These are phyloP conservation scores for Paracamarosporium sp. DNA, from an alignment of 2,329 filamentous ascomycete genomes.

Conservation along the genomic window DNA sequence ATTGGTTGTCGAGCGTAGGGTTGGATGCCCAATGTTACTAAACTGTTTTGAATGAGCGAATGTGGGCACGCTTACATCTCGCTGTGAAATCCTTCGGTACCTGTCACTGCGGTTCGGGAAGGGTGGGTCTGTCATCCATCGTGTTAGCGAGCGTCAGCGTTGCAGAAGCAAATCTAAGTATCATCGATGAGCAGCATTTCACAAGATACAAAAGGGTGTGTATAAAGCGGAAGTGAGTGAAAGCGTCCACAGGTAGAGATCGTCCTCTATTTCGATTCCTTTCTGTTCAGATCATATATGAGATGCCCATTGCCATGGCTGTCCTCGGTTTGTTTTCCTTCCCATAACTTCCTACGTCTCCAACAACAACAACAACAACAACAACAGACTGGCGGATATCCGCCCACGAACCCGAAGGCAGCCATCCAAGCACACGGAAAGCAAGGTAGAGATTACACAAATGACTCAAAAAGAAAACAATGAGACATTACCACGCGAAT, in stretches of 20 bases:
- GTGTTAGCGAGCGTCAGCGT: not conserved
- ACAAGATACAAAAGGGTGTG: no score
- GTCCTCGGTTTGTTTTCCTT: not conserved
- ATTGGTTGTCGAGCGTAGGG: not conserved
- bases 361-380: not conserved
- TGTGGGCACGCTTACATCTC: not conserved
- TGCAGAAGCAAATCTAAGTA: not conserved
- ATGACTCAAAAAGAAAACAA: not conserved
- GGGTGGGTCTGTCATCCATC: not conserved
- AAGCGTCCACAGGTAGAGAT: not conserved
- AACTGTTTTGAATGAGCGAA: no score
- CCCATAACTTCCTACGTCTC: not conserved
- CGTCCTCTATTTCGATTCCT: not conserved
- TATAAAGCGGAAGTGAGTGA: not conserved
- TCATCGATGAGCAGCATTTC: no score
- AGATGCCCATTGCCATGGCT: not conserved
- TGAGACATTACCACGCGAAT: not conserved
- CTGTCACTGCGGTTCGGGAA: not conserved
- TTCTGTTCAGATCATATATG: not conserved
- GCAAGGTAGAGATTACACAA: conserved; percentile 6
- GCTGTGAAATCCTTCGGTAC: not conserved
- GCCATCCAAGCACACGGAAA: not conserved
- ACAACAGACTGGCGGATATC: not conserved
- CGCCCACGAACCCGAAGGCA: not conserved
- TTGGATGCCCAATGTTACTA: not conserved